Percentiles rank a stretch among this genome's conserved stretches.
Conservation (phyloP, 345 rosid genomes). For the Eucalyptus fibrosa region DNA sequence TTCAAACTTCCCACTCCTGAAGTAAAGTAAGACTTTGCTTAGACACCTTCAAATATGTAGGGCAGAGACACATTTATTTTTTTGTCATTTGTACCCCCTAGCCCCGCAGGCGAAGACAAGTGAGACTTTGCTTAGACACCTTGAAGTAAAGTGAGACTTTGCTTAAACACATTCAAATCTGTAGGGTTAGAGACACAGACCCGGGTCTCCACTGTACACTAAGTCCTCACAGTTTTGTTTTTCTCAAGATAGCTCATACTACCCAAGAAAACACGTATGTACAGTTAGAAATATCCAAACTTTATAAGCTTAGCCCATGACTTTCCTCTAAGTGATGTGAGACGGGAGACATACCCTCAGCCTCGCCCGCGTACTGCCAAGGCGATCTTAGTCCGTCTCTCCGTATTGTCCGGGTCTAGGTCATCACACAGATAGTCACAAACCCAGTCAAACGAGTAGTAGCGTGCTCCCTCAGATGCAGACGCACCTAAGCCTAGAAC, state of each 20-base stretch:
- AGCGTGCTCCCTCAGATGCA: background rate
- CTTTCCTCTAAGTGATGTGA: no score
- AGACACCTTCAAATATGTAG: background rate
- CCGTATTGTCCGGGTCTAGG: fast-evolving
- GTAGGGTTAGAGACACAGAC: no score
- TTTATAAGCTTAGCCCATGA: no score
- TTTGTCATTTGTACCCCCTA: no score
- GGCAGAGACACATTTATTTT: no score
- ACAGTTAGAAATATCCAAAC: fast-evolving
- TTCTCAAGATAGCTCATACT: fast-evolving
- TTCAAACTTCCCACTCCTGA: background rate
- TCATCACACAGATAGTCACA: background rate
- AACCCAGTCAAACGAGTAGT: background rate
- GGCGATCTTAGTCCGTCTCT: no score
- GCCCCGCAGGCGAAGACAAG: no score
- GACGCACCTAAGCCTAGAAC: background rate
- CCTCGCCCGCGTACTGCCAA: fast-evolving
- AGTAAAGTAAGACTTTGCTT: background rate
- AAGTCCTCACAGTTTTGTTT: fast-evolving
- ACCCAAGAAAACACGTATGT: fast-evolving
- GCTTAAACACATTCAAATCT: no score
- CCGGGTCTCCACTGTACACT: no score
- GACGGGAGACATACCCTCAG: fast-evolving
- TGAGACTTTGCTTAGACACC: no score
- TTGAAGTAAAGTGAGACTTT: no score